phyloP scores from a whole-genome alignment of 2,329 filamentous ascomycete genomes.

The Aspergillus terreus region DNA sequence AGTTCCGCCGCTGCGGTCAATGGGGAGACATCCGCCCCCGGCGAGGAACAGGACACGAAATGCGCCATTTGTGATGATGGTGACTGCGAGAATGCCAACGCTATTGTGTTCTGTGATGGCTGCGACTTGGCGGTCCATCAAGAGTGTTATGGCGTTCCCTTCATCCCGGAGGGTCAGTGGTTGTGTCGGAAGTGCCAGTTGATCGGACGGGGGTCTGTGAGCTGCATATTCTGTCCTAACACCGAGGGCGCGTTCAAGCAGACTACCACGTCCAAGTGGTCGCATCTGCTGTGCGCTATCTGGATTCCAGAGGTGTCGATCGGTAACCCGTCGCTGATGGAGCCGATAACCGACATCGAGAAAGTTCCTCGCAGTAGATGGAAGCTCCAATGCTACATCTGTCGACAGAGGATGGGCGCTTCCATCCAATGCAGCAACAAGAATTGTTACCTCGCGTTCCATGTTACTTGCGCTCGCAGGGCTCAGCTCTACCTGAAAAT shows the following conservation, averaged over 20 bases:
- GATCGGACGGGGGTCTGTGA: slow-evolving; percentile 86
- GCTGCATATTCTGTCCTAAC: slow-evolving; percentile 97
- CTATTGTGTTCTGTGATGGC: slow-evolving; percentile 97
- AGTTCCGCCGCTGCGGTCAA: slow-evolving; percentile 95
- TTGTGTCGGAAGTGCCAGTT: slow-evolving; percentile 94
- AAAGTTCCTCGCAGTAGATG: slow-evolving; percentile 93
- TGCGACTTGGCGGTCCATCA: slow-evolving; percentile 97
- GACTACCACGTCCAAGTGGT: slow-evolving; percentile 94
- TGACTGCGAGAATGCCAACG: slow-evolving; percentile 99
- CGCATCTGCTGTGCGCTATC: slow-evolving; percentile 91
- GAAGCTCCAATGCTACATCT: slow-evolving; percentile 94
- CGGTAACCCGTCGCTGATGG: slow-evolving; percentile 96
- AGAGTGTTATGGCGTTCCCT: slow-evolving; percentile 97
- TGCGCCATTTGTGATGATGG: slow-evolving; percentile 98
- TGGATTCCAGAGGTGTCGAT: slow-evolving; percentile 98
- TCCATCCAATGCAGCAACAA: slow-evolving; percentile 99
- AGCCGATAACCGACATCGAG: slow-evolving; percentile 95
- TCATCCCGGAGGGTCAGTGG: slow-evolving; percentile 98
- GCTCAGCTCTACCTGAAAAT: slow-evolving; percentile 89
- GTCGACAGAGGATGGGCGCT: slow-evolving; percentile 94
- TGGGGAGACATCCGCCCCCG: slow-evolving; percentile 73
- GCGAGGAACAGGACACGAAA: slow-evolving; percentile 94
- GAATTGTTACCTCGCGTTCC: slow-evolving; percentile 93
- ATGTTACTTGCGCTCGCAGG: slow-evolving; percentile 89
- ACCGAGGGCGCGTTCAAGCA: slow-evolving; percentile 98